A percentile compares a stretch with the other conserved stretches of the same genome.
These are phyloP conservation scores for Heracleum sosnowskyi DNA, from an alignment of 129 eudicot genomes.

Conservation along the genomic window DNA sequence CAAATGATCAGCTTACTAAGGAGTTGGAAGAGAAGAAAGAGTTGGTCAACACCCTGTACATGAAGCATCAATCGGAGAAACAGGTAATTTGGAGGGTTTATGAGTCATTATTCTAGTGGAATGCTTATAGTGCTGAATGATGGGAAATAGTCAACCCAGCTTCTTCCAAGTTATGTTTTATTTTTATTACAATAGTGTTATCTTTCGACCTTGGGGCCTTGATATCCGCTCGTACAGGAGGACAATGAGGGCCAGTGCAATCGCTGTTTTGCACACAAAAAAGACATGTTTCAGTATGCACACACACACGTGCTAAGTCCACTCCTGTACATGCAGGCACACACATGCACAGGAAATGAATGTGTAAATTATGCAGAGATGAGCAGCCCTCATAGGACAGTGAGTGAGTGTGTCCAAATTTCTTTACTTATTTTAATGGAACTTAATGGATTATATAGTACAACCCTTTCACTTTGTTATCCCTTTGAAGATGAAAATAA, in stretches of 20 bases:
- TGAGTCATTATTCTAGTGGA: not conserved
- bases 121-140: not conserved
- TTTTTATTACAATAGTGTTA: not conserved
- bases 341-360: not conserved
- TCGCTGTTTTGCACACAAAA: not conserved
- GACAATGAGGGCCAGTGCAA: not conserved
- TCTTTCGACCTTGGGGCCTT: not conserved
- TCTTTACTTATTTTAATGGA: not conserved
- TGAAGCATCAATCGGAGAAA: constrained; percentile 82
- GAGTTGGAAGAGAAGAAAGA: constrained; percentile 84
- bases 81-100: constrained; percentile 42
- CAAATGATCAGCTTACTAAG: constrained; percentile 52
- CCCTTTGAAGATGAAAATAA: not conserved
- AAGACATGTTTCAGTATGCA: not conserved
- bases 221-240: not conserved
- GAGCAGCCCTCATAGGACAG: not conserved
- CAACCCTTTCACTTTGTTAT: not conserved
- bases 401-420: not conserved
- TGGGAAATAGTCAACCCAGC: not conserved
- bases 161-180: not conserved
- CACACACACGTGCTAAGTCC: not conserved
- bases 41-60: constrained; percentile 64
- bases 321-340: not conserved
- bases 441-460: not conserved
- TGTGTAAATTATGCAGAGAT: not conserved